phyloP scores from a whole-genome alignment of 495 filamentous ascomycete species.

The Hypoxylon fragiforme region DNA sequence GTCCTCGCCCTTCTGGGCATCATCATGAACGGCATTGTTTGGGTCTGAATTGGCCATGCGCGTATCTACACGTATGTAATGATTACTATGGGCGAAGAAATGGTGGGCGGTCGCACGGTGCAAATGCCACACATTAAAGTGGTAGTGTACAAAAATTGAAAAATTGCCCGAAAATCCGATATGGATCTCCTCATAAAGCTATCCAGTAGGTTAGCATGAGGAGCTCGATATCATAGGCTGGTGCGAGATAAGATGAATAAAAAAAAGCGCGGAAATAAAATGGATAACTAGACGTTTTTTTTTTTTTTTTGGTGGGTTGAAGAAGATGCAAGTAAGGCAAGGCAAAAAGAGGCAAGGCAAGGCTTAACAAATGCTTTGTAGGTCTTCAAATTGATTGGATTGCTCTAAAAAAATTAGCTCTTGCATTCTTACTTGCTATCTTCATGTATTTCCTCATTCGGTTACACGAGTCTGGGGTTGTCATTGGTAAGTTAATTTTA shows the following conservation, averaged over 20 bases:
- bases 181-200: constrained; percentile 22
- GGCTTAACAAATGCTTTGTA: not conserved
- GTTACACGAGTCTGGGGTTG: no score
- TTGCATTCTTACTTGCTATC: no score
- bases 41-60: constrained; percentile 59
- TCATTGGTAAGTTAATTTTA: no score
- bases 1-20: constrained; percentile 51
- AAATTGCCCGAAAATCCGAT: constrained; percentile 18
- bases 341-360: not conserved
- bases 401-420: no score
- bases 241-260: not conserved
- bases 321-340: not conserved
- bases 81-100: constrained; percentile 22
- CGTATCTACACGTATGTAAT: constrained; percentile 27
- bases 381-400: no score
- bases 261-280: not conserved
- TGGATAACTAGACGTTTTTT: no score
- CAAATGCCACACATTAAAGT: constrained; percentile 29
- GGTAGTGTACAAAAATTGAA: constrained; percentile 14
- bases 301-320: not conserved
- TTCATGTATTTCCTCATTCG: no score
- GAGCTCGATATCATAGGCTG: constrained; percentile 7
- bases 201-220: constrained; percentile 9
- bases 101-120: constrained; percentile 31
- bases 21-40: constrained; percentile 56